Percentiles rank a stretch among this genome's conserved stretches.
Evolutionary conservation across 768 basidiomycete species (phyloP).

Genomic region (Leccinellum rugosiceps): DNA sequence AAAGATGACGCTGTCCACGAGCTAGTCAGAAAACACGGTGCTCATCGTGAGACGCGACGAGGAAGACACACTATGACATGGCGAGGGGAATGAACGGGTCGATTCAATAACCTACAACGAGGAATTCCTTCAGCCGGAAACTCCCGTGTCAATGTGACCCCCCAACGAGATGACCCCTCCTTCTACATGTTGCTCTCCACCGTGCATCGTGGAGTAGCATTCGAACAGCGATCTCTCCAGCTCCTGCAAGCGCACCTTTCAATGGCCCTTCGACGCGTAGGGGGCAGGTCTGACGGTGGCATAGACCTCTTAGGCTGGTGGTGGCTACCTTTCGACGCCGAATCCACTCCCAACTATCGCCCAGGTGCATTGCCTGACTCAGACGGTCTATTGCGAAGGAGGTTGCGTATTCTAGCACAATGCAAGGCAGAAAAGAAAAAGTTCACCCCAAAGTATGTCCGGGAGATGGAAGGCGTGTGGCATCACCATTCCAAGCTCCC

Average conservation of each 20-base stretch:
- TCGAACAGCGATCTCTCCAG: slow-evolving; percentile 65
- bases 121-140: slow-evolving; percentile 15
- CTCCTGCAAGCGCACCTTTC: slow-evolving; percentile 64
- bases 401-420: slow-evolving; percentile 78
- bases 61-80: slow-evolving; percentile 45
- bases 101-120: not conserved
- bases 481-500: slow-evolving; percentile 30
- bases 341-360: not conserved
- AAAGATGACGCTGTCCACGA: slow-evolving; percentile 56
- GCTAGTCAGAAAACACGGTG: slow-evolving; percentile 2
- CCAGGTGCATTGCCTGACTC: slow-evolving; percentile 14
- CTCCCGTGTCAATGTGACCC: slow-evolving; percentile 20
- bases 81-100: slow-evolving; percentile 12
- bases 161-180: slow-evolving; percentile 10
- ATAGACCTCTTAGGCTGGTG: slow-evolving; percentile 91
- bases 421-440: slow-evolving; percentile 91
- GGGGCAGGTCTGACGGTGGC: slow-evolving; percentile 88
- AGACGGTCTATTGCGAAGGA: slow-evolving; percentile 34
- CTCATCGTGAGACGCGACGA: not conserved
- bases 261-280: slow-evolving; percentile 77
- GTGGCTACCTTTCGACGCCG: slow-evolving; percentile 61
- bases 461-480: slow-evolving; percentile 90
- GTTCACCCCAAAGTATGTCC: slow-evolving; percentile 72
- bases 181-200: slow-evolving; percentile 37
- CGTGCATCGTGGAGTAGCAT: slow-evolving; percentile 67